Base-by-base conservation (phyloP, 305 asterid species). In the Stenogyne calaminthoides region DNA sequence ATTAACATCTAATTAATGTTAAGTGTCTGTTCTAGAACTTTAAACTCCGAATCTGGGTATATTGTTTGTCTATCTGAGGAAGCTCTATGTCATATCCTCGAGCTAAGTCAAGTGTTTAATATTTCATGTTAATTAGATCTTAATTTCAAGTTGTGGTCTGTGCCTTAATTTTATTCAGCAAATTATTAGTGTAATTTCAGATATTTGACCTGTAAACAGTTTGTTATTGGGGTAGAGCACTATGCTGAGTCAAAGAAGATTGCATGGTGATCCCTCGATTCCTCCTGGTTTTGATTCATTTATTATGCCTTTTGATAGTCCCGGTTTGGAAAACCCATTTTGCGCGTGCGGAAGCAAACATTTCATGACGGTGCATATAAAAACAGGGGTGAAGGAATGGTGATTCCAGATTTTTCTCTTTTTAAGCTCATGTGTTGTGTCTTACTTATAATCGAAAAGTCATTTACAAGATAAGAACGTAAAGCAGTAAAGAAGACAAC, bases 261-360 rank as follows among this genome's bases (percentile, higher is more conserved):
- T 80, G 81, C 79, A 84, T 90, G 93, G 91, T 88, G 46, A 77
- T 84, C 27, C 74, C 93, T 75, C 90, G 51, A 88, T 93, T 67
- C 98, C 98, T 22, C 96, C 97, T 66, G 97, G 97, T 69, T 94
- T 91, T 74, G 99, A 94, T 86, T 85, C 97, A 64, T 83, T 91
- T 73, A 85, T 78, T n/a, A n/a, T n/a, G 36, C 89, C 93, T 67
- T n/a, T n/a, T n/a, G n/a, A n/a, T n/a, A n/a, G n/a, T n/a, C n/a
- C n/a, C n/a, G n/a, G n/a, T n/a, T n/a, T n/a, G n/a, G n/a, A n/a
- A n/a, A n/a, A n/a, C n/a, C n/a, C n/a, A n/a, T n/a, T n/a, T n/a
- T n/a, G n/a, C n/a, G n/a, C n/a, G n/a, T n/a, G n/a, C n/a, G n/a
- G n/a, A n/a, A n/a, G n/a, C n/a, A n/a, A n/a, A n/a, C n/a, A n/a